Conservation (phyloP, 139 green algal species). For the Chlamydomonas schloesseri region DNA sequence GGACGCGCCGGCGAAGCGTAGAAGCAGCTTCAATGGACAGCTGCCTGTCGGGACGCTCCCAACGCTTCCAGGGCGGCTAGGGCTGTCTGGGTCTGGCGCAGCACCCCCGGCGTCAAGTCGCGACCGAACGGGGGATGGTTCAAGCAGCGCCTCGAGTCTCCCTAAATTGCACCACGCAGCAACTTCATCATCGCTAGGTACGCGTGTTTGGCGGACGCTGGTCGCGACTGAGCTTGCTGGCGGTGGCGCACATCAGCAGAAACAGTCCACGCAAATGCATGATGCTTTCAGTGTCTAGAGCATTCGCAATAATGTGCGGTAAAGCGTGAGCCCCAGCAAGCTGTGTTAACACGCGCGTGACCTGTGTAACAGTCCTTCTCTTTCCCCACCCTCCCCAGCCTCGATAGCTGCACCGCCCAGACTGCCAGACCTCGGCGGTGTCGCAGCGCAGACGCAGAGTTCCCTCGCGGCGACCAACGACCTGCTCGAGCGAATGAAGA, state of each 20-base stretch:
- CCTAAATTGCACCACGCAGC: too few relatives aligned
- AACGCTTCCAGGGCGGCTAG: neutral
- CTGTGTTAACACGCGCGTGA: too few relatives aligned
- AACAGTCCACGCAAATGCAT: neutral
- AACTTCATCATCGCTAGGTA: neutral
- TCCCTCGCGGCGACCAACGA: too few relatives aligned
- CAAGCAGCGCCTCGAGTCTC: neutral
- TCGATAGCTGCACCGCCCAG: neutral
- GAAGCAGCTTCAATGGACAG: neutral
- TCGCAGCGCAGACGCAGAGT: too few relatives aligned
- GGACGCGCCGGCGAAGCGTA: neutral
- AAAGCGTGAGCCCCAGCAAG: too few relatives aligned
- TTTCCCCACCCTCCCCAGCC: too few relatives aligned
- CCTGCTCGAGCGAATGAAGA: neutral
- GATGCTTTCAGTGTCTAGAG: too few relatives aligned
- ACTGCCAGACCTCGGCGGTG: neutral
- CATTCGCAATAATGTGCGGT: too few relatives aligned
- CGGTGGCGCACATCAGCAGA: neutral
- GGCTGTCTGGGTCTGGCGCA: neutral
- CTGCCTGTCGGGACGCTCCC: constrained; percentile 2
- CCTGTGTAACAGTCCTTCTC: too few relatives aligned
- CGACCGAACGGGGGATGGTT: too few relatives aligned
- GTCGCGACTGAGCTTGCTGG: neutral
- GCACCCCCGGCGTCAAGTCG: neutral
- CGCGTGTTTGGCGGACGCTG: neutral